Evolutionary conservation across 352 stramenopile species (phyloP), one percentile per base, ranked within the genome.

Genomic region (Globisporangium okanoganense): DNA sequence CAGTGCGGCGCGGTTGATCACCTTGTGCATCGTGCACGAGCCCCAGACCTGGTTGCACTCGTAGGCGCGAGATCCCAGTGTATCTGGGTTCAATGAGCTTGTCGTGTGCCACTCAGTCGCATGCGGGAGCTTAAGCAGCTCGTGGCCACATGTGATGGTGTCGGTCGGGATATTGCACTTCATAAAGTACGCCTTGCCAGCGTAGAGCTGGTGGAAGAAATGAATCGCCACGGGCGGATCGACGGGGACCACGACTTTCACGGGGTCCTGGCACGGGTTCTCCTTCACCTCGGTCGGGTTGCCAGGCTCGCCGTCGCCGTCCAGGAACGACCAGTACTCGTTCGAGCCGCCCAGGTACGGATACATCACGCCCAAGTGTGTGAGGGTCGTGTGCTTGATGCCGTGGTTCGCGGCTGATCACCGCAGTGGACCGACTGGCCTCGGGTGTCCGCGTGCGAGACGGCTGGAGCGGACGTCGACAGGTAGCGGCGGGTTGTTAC

Each of bases 311-410:
- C 18, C 35, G 3, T 58, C 24, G 66, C 56, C 35, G n/a, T 72
- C 57, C 6, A 85, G 52, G 43, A 82, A 85, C 13, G 58, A 31
- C 78, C 76, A 85, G 64, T 84, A 76, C 50, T 85, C 73, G 3
- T 57, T 40, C n/a, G 58, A 61, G 0, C 44, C 50, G 7, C 66
- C 60, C 25, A 78, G 40, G 25, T 69, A 70, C 3, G 78, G 78
- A 27, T 82, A 70, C 27, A 70, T 86, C 13, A 71, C 41, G 20
- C 74, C 76, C 40, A 88, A 55, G 47, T 86, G 57, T 2, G 70
- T 70, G 33, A 86, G 41, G 18, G 82, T 61, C 47, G 75, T 88
- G 72, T 86, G 76, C 25, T 78, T 79, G 41, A 88, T 81, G 27
- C 61, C 66, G 33, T 85, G 67, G 54, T 85, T 82, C n/a, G n/a